Conservation (phyloP, 495 filamentous ascomycete genomes). For the Astrocystis sublimbata region DNA sequence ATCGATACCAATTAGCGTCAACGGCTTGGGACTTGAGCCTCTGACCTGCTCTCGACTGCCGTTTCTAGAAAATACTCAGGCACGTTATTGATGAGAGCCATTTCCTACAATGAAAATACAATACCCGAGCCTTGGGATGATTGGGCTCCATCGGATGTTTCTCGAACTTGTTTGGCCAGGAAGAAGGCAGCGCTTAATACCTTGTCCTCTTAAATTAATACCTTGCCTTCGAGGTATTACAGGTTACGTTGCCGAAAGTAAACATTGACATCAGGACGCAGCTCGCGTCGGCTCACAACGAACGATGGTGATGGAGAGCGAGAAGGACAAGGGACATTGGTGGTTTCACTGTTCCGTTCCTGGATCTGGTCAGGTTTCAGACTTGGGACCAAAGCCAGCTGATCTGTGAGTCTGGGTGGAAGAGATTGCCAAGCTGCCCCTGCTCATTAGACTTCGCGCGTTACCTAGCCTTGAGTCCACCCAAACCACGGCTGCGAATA, state of each 20-base stretch:
- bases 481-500: neutral
- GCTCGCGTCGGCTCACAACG: conserved; percentile 1
- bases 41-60: neutral
- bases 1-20: conserved; percentile 16
- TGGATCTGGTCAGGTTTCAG: conserved; percentile 13
- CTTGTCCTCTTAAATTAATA: neutral
- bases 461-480: neutral
- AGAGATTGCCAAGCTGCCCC: neutral
- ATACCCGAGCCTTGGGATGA: neutral
- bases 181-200: neutral
- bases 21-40: conserved; percentile 2
- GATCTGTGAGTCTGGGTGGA: neutral
- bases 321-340: neutral
- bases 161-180: neutral
- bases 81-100: neutral
- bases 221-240: neutral
- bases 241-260: neutral
- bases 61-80: neutral
- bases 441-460: neutral
- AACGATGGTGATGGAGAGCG: neutral
- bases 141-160: conserved; percentile 9
- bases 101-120: neutral
- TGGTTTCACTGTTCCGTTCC: conserved; percentile 7
- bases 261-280: neutral
- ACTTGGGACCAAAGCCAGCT: neutral